Conservation (phyloP, 495 filamentous ascomycete genomes). For the Staphylotrichum tortipilum region DNA sequence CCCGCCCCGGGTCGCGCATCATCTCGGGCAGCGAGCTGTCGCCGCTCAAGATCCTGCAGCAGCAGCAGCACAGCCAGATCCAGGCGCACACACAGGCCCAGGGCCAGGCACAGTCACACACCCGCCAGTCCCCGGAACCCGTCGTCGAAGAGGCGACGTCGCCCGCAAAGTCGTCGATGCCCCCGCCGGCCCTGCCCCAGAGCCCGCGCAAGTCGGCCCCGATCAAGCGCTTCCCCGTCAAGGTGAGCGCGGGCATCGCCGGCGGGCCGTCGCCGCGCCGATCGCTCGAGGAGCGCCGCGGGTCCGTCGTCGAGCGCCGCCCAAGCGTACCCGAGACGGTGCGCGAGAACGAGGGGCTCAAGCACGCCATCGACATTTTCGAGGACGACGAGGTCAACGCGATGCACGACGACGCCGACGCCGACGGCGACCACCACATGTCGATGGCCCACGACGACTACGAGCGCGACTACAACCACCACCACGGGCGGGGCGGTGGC, state of each 20-base stretch:
- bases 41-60: constrained; percentile 41
- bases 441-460: constrained; percentile 4
- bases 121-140: not conserved
- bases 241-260: constrained; percentile 27
- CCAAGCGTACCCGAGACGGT: constrained; percentile 36
- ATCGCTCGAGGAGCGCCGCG: constrained; percentile 9
- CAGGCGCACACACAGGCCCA: constrained; percentile 9
- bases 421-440: constrained; percentile 19
- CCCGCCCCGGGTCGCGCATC: constrained; percentile 37
- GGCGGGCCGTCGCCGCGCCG: constrained; percentile 15
- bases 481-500: too few species aligned
- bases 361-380: constrained; percentile 43
- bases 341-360: constrained; percentile 32
- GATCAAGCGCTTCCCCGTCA: constrained; percentile 49
- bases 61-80: constrained; percentile 17
- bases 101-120: too few species aligned
- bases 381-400: constrained; percentile 40
- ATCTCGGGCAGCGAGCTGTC: constrained; percentile 41
- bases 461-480: too few species aligned
- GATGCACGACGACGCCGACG: constrained; percentile 1
- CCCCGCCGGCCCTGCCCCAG: constrained; percentile 23
- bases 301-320: constrained; percentile 25
- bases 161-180: constrained; percentile 17
- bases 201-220: constrained; percentile 40
- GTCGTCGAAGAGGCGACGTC: constrained; percentile 13